Base-by-base conservation (phyloP, 371 early-diverging fungal genomes). In the Vairimorpha apis region DNA sequence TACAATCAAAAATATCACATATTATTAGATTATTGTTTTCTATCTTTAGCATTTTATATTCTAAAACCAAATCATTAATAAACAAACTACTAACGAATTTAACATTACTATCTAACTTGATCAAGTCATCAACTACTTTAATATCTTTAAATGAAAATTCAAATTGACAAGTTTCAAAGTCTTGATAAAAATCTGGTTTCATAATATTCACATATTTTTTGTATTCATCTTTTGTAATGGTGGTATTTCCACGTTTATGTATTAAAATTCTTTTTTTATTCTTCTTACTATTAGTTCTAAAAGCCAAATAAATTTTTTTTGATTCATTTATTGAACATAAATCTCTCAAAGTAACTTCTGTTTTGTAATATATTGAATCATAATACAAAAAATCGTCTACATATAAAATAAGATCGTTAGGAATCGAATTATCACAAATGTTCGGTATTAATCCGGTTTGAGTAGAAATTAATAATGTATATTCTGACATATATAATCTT, bases 181-280 rank as follows among this genome's bases (percentile, higher is more conserved):
- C 72, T 30, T 64, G 49, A 62, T 60, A 41, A n/a, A 21, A 63
- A 33, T 66, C 66, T 3, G 67, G 66, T 29, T 64, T 27, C 53
- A 71, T 51, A 7, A 62, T 60, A 0, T 72, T 45, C 25, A 70
- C 16, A 5, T 64, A 12, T 32, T 59, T 47, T 18, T 41, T 21
- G 55, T 72, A 76, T 30, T 27, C 25, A 32, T 70, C 58, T 18
- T 49, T 56, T 12, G n/a, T 59, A 25, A 76, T 51, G 4, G 47
- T 76, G 38, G 35, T 65, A 56, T 76, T 56, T 44, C 76, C 76
- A 33, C 67, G 29, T 68, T 70, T 72, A 37, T 60, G 56, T 8
- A 27, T 45, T 2, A 76, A 18, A n/a, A 56, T 53, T 10, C 45
- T 67, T 13, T 38, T 27, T 60, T 45, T 55, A n/a, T 53, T 47